Evolutionary conservation across 1,139 yeast genomes (phyloP).

Genomic region (Suhomyces terraborum): DNA sequence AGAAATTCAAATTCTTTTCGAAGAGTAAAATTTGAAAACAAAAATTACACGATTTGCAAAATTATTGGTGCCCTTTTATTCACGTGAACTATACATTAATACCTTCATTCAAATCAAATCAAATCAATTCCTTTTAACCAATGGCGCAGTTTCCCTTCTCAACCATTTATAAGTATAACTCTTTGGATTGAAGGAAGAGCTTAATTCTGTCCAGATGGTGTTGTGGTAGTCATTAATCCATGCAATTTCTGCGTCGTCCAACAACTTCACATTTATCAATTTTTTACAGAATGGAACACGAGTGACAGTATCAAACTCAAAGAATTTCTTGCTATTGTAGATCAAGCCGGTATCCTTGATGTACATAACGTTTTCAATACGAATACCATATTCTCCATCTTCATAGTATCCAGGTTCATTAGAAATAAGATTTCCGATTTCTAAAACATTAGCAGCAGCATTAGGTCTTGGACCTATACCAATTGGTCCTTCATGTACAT

Average conservation of each 20-base stretch:
- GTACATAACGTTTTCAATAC: slow-evolving; percentile 84
- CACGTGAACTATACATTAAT: slow-evolving; percentile 1
- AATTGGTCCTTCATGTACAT: slow-evolving; percentile 96
- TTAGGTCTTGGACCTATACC: slow-evolving; percentile 76
- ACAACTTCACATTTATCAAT: slow-evolving; percentile 59
- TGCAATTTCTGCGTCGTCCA: slow-evolving; percentile 60
- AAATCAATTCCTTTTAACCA: slow-evolving; percentile 18
- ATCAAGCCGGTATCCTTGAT: slow-evolving; percentile 52
- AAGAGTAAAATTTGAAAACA: slow-evolving; percentile 31
- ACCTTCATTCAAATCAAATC: background rate
- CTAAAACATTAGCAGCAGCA: slow-evolving; percentile 49
- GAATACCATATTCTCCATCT: slow-evolving; percentile 89
- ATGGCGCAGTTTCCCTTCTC: slow-evolving; percentile 63
- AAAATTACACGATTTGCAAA: background rate
- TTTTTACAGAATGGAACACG: slow-evolving; percentile 82
- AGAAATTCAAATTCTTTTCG: slow-evolving; percentile 77
- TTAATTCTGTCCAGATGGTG: slow-evolving; percentile 58
- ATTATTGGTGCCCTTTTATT: background rate
- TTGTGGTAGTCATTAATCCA: slow-evolving; percentile 74
- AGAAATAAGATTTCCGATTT: slow-evolving; percentile 77
- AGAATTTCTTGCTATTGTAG: slow-evolving; percentile 56
- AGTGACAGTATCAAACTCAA: slow-evolving; percentile 83
- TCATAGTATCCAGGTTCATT: slow-evolving; percentile 97
- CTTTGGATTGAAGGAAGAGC: slow-evolving; percentile 49
- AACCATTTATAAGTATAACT: slow-evolving; percentile 71